phyloP scores from a whole-genome alignment of 2,329 filamentous ascomycete genomes.

The Aspergillus alliaceus region DNA sequence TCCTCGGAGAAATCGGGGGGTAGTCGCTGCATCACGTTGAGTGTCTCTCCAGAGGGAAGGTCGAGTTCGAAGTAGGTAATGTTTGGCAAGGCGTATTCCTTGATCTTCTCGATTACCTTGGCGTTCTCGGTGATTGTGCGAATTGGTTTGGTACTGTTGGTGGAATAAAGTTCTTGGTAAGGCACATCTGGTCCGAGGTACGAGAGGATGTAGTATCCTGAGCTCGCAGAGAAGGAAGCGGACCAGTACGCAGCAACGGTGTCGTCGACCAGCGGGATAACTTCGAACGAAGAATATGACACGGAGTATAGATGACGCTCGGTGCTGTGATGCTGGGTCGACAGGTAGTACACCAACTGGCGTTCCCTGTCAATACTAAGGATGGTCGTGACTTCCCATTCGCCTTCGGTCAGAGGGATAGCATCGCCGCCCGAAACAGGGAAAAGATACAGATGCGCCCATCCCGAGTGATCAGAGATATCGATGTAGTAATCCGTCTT shows the following conservation, averaged over 20 bases:
- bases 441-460: conserved; percentile 66
- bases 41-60: conserved; percentile 60
- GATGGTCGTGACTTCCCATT: conserved; percentile 65
- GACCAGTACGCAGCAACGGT: conserved; percentile 59
- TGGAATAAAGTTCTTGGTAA: conserved; percentile 65
- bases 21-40: conserved; percentile 66
- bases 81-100: conserved; percentile 63
- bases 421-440: conserved; percentile 57
- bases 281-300: conserved; percentile 53
- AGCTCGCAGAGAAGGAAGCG: conserved; percentile 64
- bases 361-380: conserved; percentile 59
- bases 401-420: conserved; percentile 61
- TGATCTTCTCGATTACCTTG: conserved; percentile 55
- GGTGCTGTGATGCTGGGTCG: conserved; percentile 65
- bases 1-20: conserved; percentile 63
- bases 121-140: conserved; percentile 62
- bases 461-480: conserved; percentile 64
- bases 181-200: conserved; percentile 68
- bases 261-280: conserved; percentile 63
- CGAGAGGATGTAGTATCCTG: conserved; percentile 64
- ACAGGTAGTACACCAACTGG: conserved; percentile 63
- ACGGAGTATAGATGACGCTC: conserved; percentile 69
- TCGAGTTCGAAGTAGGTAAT: conserved; percentile 63
- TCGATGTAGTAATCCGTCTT: conserved; percentile 60
- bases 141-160: conserved; percentile 56